Conservation (phyloP, 306 rosid species). For the Citrullus amarus region DNA sequence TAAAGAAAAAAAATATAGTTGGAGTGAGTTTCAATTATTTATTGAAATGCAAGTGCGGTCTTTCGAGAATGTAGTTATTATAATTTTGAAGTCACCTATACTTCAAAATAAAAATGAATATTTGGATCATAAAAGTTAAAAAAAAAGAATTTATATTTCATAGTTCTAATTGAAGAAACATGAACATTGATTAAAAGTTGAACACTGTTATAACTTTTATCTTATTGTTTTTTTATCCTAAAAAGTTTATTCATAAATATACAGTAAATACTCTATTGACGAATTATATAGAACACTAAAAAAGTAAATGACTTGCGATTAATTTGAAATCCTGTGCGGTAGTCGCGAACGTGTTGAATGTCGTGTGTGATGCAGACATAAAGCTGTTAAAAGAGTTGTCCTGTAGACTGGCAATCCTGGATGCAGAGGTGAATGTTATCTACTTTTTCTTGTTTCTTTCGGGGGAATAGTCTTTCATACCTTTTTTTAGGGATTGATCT, state of each 20-base stretch:
- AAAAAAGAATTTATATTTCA: no score
- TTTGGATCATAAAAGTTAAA: background rate
- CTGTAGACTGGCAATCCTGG: conserved; percentile 45
- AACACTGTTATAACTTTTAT: background rate
- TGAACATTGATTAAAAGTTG: background rate
- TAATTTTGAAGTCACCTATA: background rate
- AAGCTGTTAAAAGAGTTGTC: conserved; percentile 22
- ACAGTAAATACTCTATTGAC: background rate
- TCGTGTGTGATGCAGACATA: conserved; percentile 29
- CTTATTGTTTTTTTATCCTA: background rate
- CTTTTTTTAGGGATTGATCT: conserved; percentile 3
- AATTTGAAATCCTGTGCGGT: background rate
- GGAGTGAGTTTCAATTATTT: background rate
- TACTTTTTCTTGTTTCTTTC: conserved; percentile 23
- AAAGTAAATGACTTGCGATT: no score
- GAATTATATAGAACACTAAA: no score
- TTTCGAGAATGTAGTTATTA: background rate
- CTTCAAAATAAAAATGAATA: background rate
- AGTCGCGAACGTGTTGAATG: background rate
- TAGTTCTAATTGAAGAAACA: background rate
- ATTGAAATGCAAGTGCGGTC: background rate
- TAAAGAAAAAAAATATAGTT: background rate
- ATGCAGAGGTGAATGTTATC: conserved; percentile 73
- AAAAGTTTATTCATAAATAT: background rate
- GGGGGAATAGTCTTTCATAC: background rate